A percentile compares a stretch with the other conserved stretches of the same genome.
These are phyloP conservation scores for Hanseniaspora clermontiae DNA, from an alignment of 805 yeast species.

Conservation along the genomic window DNA sequence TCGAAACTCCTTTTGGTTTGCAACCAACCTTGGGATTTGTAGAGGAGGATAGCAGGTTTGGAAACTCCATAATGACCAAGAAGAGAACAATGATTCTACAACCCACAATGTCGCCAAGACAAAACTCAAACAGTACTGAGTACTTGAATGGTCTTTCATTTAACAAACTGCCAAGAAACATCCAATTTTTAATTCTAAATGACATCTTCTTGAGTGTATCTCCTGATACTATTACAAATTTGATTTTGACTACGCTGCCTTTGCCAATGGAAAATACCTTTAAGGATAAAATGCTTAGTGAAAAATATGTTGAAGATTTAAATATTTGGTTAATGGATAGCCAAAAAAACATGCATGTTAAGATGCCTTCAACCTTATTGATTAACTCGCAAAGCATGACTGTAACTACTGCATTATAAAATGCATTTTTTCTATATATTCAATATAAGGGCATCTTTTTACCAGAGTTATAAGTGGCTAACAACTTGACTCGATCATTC, in stretches of 20 bases:
- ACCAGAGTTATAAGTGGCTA: no score
- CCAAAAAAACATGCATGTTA: neutral
- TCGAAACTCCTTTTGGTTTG: conserved; percentile 57
- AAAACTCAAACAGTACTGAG: conserved; percentile 24
- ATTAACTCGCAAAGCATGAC: conserved; percentile 90
- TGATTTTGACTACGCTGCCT: conserved; percentile 81
- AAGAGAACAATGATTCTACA: conserved; percentile 16
- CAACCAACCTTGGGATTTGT: conserved; percentile 31
- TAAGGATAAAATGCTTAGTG: conserved; percentile 49
- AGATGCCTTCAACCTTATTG: conserved; percentile 68
- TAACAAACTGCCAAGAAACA: conserved; percentile 80
- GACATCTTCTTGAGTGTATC: conserved; percentile 48
- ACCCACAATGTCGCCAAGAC: conserved; percentile 26
- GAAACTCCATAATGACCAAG: conserved; percentile 5
- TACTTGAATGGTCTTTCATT: conserved; percentile 40
- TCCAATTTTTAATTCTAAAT: conserved; percentile 79
- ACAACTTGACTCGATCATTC: neutral
- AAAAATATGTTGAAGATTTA: conserved; percentile 62
- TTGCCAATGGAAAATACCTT: conserved; percentile 79
- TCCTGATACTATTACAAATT: conserved; percentile 36
- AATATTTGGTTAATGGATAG: conserved; percentile 63
- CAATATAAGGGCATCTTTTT: neutral
- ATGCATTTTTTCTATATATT: neutral
- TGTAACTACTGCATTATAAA: conserved; percentile 77
- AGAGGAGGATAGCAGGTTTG: neutral